Percentiles rank a stretch among this genome's conserved stretches.
These are phyloP conservation scores for Boletales sp. DNA, from an alignment of 768 basidiomycete genomes.

Conservation along the genomic window DNA sequence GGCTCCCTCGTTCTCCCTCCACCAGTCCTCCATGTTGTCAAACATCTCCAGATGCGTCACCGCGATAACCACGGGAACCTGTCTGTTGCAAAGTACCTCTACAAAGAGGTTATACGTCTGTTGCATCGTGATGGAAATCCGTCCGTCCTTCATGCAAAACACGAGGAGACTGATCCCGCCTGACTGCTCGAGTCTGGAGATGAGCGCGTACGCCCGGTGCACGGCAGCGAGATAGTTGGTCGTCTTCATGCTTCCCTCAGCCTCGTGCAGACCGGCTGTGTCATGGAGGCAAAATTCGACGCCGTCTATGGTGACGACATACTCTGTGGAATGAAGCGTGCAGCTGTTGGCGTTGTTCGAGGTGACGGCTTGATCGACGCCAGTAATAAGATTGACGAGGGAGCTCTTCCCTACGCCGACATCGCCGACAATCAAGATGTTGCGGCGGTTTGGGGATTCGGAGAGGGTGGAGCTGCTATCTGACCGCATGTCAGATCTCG, in stretches of 20 bases:
- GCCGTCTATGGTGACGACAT: constrained; percentile 18
- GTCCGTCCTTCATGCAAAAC: constrained; percentile 28
- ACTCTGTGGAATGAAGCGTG: constrained; percentile 29
- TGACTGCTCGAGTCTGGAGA: constrained; percentile 24
- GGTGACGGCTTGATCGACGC: constrained; percentile 20
- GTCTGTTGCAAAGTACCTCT: constrained; percentile 35
- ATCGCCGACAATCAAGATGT: constrained; percentile 26
- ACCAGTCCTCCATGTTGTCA: constrained; percentile 36
- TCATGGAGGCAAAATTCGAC: constrained; percentile 23
- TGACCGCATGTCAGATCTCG: background rate
- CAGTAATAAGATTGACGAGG: constrained; percentile 38
- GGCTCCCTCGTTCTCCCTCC: constrained; percentile 31
- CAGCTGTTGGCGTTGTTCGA: constrained; percentile 33
- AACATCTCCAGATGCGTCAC: too few relatives aligned
- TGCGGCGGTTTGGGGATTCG: constrained; percentile 13
- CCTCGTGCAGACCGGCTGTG: constrained; percentile 27
- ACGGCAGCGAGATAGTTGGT: constrained; percentile 26
- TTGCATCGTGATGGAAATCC: constrained; percentile 21
- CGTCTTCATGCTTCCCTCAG: constrained; percentile 18
- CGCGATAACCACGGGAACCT: constrained; percentile 26
- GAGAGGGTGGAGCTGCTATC: background rate
- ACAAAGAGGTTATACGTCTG: constrained; percentile 33
- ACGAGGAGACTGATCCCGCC: constrained; percentile 28
- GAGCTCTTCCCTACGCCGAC: constrained; percentile 37
- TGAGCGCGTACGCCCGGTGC: constrained; percentile 29